phyloP scores from a whole-genome alignment of 192 early-diverging fungal species.

The Rhizoclosmatium globosum region DNA sequence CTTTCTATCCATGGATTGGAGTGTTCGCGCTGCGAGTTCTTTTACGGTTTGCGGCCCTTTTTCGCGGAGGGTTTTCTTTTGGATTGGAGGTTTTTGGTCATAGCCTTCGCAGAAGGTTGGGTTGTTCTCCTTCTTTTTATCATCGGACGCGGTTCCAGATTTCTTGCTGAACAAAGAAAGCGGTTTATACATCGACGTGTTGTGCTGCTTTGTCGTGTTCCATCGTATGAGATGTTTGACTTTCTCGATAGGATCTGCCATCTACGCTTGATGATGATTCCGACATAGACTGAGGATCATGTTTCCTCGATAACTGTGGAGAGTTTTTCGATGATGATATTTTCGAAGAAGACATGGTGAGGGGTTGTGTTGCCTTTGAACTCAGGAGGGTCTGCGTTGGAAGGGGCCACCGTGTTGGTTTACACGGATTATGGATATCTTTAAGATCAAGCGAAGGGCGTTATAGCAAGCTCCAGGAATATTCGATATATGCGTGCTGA shows the following conservation, averaged over 20 bases:
- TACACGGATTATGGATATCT: background rate
- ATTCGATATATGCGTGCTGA: background rate
- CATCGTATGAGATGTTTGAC: background rate
- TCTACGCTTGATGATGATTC: background rate
- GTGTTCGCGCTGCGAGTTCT: background rate
- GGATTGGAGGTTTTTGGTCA: background rate
- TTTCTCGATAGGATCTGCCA: background rate
- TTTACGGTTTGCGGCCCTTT: background rate
- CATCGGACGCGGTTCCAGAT: background rate
- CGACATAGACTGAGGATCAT: background rate
- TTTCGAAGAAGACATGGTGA: slow-evolving; percentile 8
- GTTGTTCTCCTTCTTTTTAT: background rate
- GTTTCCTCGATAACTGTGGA: background rate
- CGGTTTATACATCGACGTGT: background rate
- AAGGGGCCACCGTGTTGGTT: background rate
- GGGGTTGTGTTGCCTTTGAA: background rate
- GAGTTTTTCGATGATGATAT: background rate
- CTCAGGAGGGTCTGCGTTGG: background rate
- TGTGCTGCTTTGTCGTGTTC: background rate
- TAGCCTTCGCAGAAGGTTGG: slow-evolving; percentile 24
- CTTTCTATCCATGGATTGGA: slow-evolving; percentile 1
- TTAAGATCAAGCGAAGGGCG: background rate
- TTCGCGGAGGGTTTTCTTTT: background rate
- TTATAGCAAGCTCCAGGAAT: background rate
- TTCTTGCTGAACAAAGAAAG: background rate